Conservation (phyloP, 2,329 filamentous ascomycete genomes). For the Exserohilum turcica region DNA sequence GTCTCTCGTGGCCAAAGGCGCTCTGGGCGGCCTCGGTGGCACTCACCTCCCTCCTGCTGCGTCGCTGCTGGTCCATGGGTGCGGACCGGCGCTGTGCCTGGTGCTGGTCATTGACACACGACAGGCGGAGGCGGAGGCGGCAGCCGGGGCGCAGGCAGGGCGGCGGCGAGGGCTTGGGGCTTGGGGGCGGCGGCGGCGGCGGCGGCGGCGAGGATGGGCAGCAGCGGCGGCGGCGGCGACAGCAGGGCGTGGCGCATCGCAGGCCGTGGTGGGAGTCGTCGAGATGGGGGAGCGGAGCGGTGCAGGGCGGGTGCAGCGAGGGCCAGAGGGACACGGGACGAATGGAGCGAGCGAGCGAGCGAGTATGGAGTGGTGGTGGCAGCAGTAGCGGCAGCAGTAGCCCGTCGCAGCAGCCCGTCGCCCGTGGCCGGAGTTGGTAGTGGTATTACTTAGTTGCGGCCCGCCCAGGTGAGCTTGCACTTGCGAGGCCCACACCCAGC, state of each 20-base stretch:
- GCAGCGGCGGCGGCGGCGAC: conserved; percentile 6
- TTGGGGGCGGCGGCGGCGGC: conserved; percentile 12
- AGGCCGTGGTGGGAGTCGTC: conserved; percentile 23
- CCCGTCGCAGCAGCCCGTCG: no score
- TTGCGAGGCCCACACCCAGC: no score
- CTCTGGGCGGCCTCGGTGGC: conserved; percentile 25
- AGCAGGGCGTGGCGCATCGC: conserved; percentile 29
- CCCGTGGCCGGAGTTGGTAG: no score
- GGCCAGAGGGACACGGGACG: conserved; percentile 12
- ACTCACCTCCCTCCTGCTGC: conserved; percentile 34
- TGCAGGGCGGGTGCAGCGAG: neutral
- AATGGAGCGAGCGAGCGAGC: conserved; percentile 10
- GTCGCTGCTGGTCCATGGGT: conserved; percentile 37
- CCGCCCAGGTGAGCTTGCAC: no score
- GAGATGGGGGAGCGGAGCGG: no score
- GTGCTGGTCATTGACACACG: conserved; percentile 20
- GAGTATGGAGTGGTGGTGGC: no score
- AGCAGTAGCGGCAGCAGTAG: no score
- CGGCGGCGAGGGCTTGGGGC: conserved; percentile 13
- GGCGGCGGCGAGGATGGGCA: conserved; percentile 1
- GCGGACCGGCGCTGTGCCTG: conserved; percentile 22
- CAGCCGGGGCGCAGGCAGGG: conserved; percentile 19
- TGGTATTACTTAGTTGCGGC: no score
- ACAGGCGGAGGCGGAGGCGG: conserved; percentile 17
- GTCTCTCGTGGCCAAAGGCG: conserved; percentile 20